Conservation (phyloP, 164 flowering plant species). For the Cinnamomum micranthum region DNA sequence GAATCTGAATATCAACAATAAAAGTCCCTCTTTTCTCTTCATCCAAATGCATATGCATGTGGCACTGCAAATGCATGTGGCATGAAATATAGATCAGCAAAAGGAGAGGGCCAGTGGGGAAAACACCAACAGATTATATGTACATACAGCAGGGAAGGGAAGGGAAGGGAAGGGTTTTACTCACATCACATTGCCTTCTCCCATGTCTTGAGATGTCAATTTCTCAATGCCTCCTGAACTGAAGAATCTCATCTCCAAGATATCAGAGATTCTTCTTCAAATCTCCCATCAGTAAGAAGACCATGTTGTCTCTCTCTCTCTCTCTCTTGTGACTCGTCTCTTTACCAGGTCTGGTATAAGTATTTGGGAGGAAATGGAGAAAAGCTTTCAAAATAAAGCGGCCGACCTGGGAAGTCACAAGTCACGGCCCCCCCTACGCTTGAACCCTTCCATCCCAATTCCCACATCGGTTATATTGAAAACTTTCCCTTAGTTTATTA, state of each 20-base stretch:
- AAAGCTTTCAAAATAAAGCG: too few relatives aligned
- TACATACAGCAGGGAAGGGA: not conserved
- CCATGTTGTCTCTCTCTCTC: not conserved
- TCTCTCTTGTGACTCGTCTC: too few relatives aligned
- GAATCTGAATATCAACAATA: too few relatives aligned
- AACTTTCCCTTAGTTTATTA: too few relatives aligned
- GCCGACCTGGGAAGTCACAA: too few relatives aligned
- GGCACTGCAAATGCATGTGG: conserved; percentile 36
- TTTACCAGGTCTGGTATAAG: too few relatives aligned
- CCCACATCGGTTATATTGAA: too few relatives aligned
- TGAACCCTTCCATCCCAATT: too few relatives aligned
- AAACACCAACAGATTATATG: not conserved
- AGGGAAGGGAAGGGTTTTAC: conserved; percentile 70
- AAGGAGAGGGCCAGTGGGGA: conserved; percentile 3
- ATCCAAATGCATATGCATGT: too few relatives aligned
- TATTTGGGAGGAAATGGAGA: too few relatives aligned
- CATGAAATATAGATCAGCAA: conserved; percentile 27
- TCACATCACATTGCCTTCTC: conserved; percentile 61
- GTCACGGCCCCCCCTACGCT: too few relatives aligned
- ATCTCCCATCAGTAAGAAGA: conserved; percentile 10
- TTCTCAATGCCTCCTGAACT: conserved; percentile 36
- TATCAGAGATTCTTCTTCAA: conserved; percentile 14
- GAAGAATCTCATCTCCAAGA: conserved; percentile 23
- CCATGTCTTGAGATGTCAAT: conserved; percentile 74
- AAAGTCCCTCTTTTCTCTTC: too few relatives aligned